Conservation (phyloP, 2,329 filamentous ascomycete species). For the Aspergillus tanneri region DNA sequence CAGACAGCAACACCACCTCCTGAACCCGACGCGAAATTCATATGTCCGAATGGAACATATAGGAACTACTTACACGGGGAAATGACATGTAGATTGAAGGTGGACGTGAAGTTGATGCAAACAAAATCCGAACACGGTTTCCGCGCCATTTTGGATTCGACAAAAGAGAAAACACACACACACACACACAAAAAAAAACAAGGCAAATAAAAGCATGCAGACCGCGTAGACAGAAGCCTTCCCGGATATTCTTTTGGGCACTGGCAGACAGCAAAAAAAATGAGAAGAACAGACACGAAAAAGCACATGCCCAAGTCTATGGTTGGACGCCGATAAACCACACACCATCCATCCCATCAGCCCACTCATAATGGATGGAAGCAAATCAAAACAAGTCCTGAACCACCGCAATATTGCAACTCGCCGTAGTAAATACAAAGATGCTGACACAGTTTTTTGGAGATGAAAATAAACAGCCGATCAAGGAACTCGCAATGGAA, state of each 20-base stretch:
- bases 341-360: constrained; percentile 37
- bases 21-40: constrained; percentile 15
- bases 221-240: constrained; percentile 24
- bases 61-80: constrained; percentile 24
- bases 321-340: constrained; percentile 43
- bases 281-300: constrained; percentile 17
- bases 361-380: constrained; percentile 33
- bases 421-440: constrained; percentile 26
- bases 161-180: constrained; percentile 10
- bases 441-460: constrained; percentile 25
- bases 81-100: constrained; percentile 17
- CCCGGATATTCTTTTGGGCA: constrained; percentile 27
- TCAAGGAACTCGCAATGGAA: constrained; percentile 10
- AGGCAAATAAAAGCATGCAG: constrained; percentile 19
- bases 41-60: constrained; percentile 22
- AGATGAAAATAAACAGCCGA: constrained; percentile 15
- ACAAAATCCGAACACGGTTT: constrained; percentile 17
- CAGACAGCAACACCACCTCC: constrained; percentile 12
- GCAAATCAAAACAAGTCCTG: constrained; percentile 27
- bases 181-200: too few species aligned
- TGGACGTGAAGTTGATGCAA: constrained; percentile 23
- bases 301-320: constrained; percentile 44
- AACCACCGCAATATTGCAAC: constrained; percentile 32
- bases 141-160: constrained; percentile 15
- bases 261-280: constrained; percentile 20